Evolutionary conservation across 2,329 filamentous ascomycete species (phyloP), one percentile per base, ranked within the genome.

Genomic region (Ceratocystis lukuohia): DNA sequence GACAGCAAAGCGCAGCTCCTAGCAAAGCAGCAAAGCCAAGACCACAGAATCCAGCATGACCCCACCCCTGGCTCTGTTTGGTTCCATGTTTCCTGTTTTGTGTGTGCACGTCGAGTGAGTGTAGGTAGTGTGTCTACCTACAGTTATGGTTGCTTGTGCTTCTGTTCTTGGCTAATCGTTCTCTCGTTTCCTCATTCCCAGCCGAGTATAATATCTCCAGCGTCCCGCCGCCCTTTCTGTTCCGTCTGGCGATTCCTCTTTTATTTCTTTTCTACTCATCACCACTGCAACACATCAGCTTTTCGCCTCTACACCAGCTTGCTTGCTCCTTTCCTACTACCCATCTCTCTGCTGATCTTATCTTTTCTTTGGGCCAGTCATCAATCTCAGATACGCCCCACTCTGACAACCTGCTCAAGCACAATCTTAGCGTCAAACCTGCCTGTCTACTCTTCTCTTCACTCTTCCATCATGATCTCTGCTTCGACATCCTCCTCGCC

Each of bases 151-250:
- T 41, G 37, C 37, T 41, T 41, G 37, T 41, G 37, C 37, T 15
- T 41, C 37, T 41, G 12, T 15, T 15, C 37, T 41, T 41, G 37
- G 10, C 37, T 41, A 15, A 41, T 41, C 37, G 37, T 15, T 41
- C 37, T 41, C 37, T 41, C 37, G 37, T 41, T 41, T 41, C 37
- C 37, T 41, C 37, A 41, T 41, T 20, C 28, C 7, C 28, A 15
- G 28, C 28, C 56, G 28, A 59, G 28, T 59, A 59, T 59, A 59
- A 59, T 59, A 59, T 59, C 56, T 59, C 25, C 56, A 33, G 17
- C 56, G 7, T n/a, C n/a, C 56, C 56, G 56, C 56, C 22, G 28
- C 56, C 22, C 30, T 37, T 59, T n/a, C 56, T 33, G 1, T 22
- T 15, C 6, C 28, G 20, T 59, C 5, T n/a, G 17, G 25, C 22